Evolutionary conservation across 73 alveolate species (phyloP).

Genomic region (Blepharisma stoltei): DNA sequence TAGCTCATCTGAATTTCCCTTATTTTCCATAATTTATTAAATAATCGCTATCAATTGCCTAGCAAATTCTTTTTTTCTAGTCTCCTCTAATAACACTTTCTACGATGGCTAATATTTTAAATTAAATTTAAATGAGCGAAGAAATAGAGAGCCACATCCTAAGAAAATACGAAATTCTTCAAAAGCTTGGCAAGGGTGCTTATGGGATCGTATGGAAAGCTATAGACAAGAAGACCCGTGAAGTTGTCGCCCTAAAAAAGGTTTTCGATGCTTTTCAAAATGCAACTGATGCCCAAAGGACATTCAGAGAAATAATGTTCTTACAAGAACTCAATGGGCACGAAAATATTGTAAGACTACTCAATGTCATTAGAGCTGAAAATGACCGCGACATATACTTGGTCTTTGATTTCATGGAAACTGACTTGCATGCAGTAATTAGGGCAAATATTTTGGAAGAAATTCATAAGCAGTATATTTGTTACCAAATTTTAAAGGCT

Average conservation of each 20-base stretch:
- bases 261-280: slow-evolving; percentile 95
- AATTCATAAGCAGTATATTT: slow-evolving; percentile 71
- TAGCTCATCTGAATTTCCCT: too few species aligned
- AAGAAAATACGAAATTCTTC: slow-evolving; percentile 65
- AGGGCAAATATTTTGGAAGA: slow-evolving; percentile 93
- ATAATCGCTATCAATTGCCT: too few species aligned
- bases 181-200: slow-evolving; percentile 71
- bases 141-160: slow-evolving; percentile 63
- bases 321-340: slow-evolving; percentile 84
- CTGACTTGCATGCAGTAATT: slow-evolving; percentile 97
- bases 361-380: slow-evolving; percentile 93
- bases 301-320: slow-evolving; percentile 90
- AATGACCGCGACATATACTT: slow-evolving; percentile 90
- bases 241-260: slow-evolving; percentile 89
- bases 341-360: slow-evolving; percentile 88
- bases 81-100: too few species aligned
- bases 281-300: slow-evolving; percentile 98
- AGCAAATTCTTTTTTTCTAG: too few species aligned
- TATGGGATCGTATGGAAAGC: slow-evolving; percentile 70
- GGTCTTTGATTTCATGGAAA: slow-evolving; percentile 73
- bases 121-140: slow-evolving; percentile 48
- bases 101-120: too few species aligned
- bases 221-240: slow-evolving; percentile 56
- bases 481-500: slow-evolving; percentile 90
- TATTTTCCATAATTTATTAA: too few species aligned